Evolutionary conservation across 2,329 filamentous ascomycete species (phyloP), one percentile per base, ranked within the genome.

Genomic region (Aspergillus novoparasiticus): DNA sequence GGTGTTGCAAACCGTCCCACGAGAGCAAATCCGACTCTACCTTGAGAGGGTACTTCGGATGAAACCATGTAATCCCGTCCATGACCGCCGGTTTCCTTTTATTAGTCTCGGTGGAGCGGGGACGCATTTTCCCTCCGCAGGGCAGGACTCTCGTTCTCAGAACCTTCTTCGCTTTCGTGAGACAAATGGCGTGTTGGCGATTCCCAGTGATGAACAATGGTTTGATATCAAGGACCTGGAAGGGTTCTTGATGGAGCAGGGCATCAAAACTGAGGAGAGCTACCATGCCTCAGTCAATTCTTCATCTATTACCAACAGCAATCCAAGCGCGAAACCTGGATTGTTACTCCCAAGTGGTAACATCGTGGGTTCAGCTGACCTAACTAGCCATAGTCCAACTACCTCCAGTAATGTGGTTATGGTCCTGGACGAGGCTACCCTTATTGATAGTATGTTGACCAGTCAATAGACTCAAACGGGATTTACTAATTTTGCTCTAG

Each of bases 161-260:
- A 55, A 39, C 30, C 21, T 55, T 10, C 51, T 39, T 55, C 51
- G 5, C 9, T 55, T 55, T 19, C 34, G 23, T 55, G 14, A 30
- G 6, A 36, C 51, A 14, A 55, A 55, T 39, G 51, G 51, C 12
- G 51, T 55, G n/a, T 16, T 16, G 51, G 34, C 23, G n/a, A n/a
- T 55, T 23, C 51, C 51, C 30, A 55, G 51, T 19, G 51, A 55
- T 41, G 51, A 55, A 26, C 19, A 55, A 26, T 55, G 51, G 51
- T 55, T 55, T 21, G 51, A 55, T 39, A 28, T 55, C 11, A 55
- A 26, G 5, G 51, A 55, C 26, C 11, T 55, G 14, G 32, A 55
- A 21, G 51, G 51, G 30, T 55, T 36, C 34, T 19, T 55, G 34
- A 23, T 28, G 11, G 51, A 55, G 14, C 19, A 55, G 32, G 32